Base-by-base conservation (phyloP, 495 filamentous ascomycete genomes). In the Aspergillus carlsbadensis region DNA sequence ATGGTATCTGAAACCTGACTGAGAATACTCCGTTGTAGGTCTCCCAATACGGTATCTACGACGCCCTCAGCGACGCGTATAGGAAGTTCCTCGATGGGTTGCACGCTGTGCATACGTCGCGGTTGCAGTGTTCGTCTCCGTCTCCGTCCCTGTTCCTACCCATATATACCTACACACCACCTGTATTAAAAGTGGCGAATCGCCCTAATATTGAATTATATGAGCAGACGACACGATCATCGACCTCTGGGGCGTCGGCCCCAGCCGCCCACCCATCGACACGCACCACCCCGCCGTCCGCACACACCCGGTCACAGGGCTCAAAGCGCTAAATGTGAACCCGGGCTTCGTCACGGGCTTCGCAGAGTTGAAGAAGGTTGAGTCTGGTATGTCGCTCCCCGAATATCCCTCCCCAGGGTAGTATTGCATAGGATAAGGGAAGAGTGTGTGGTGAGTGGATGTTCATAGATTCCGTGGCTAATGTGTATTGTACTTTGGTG, bases 201-300 rank as follows among this genome's bases (percentile, higher is more conserved):
- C 17, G 71, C 69, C 44, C 37, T 60, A 21, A 57, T 50, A 5
- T 17, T 3, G 15, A 18, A 41, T 17, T 24, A 47, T 29, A 17
- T 14, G 15, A 0, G 36, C 22, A 63, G 60, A 67, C 36, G 65
- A 70, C 43, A 69, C 68, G 1, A 66, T 69, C 26, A 58, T 79
- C 36, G 78, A 81, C 39, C 66, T 78, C 10, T 81, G 78, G 75
- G 72, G 72, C 42, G 70, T 67, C 5, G 69, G 66, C 2, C 79
- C 79, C 14, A 80, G 76, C 64, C 68, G 77, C 0, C 70, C 77
- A 1, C 79, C 80, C 3, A 71, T 81, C 56, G 78, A 81, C 58
- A 76, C 74, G 5, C 79, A 82, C 54, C 79, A 83, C 55, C 81
- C 78, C 2, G 79, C 78, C 35, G 77, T 82, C 8, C 64, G 76